Percentiles rank a stretch among this genome's conserved stretches.
These are phyloP conservation scores for Tricladium varicosporioides DNA, from an alignment of 2,329 filamentous ascomycete species.

Conservation along the genomic window DNA sequence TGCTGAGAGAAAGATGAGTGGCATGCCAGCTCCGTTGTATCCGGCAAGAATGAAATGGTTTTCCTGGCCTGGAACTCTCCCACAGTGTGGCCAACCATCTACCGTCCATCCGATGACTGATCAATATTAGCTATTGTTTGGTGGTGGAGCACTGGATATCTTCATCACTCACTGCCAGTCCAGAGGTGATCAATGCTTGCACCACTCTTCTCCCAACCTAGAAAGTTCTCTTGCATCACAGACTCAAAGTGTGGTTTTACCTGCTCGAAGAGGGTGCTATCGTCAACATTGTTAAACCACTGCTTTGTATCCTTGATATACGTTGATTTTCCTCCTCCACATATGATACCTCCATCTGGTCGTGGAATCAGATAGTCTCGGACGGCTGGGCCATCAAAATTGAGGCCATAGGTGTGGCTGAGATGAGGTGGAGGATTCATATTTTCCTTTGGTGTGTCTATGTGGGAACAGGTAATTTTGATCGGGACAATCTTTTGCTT, in stretches of 20 bases:
- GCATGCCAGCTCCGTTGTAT: slow-evolving; percentile 51
- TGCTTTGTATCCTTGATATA: slow-evolving; percentile 27
- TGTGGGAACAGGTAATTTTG: slow-evolving; percentile 40
- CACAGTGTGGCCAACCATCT: slow-evolving; percentile 43
- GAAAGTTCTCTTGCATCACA: slow-evolving; percentile 48
- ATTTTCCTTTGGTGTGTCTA: slow-evolving; percentile 25
- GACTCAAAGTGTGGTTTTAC: slow-evolving; percentile 44
- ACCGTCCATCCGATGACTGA: slow-evolving; percentile 42
- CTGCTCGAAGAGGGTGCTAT: slow-evolving; percentile 42
- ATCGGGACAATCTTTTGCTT: slow-evolving; percentile 56
- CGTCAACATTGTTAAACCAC: slow-evolving; percentile 47
- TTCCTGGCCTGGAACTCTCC: slow-evolving; percentile 39
- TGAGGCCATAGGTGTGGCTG: slow-evolving; percentile 40
- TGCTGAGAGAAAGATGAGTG: slow-evolving; percentile 41
- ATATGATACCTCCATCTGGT: slow-evolving; percentile 30
- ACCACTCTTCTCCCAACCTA: slow-evolving; percentile 46
- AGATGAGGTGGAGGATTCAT: slow-evolving; percentile 33
- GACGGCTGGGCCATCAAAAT: slow-evolving; percentile 1
- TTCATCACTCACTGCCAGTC: slow-evolving; percentile 18
- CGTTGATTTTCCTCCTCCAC: slow-evolving; percentile 39
- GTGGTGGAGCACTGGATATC: too few species aligned
- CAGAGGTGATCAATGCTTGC: slow-evolving; percentile 34
- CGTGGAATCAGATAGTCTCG: slow-evolving; percentile 29
- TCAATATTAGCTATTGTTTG: background rate
- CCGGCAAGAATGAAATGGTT: slow-evolving; percentile 45